These are phyloP conservation scores for Ilyonectria mors-panacis DNA, from an alignment of 2,329 filamentous ascomycete genomes.

Conservation along the genomic window DNA sequence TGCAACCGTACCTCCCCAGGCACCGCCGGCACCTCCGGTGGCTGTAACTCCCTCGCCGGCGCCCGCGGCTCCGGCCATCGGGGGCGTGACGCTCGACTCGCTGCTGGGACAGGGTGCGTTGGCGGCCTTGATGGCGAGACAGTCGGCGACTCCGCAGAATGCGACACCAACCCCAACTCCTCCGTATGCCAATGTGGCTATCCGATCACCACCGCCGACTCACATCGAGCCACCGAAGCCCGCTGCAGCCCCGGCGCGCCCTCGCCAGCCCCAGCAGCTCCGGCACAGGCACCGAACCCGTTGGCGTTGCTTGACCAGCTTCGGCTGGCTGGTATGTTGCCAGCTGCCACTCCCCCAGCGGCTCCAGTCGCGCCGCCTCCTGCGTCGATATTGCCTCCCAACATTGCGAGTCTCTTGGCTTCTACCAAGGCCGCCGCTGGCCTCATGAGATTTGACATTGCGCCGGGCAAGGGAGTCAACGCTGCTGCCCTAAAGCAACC, in stretches of 20 bases:
- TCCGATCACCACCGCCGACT: slow-evolving; percentile 66
- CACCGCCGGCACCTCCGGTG: slow-evolving; percentile 53
- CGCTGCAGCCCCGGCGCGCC: slow-evolving; percentile 51
- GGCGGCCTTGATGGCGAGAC: slow-evolving; percentile 70
- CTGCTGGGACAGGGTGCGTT: slow-evolving; percentile 73
- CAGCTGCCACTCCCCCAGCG: slow-evolving; percentile 54
- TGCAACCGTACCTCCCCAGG: slow-evolving; percentile 50
- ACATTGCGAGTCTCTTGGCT: slow-evolving; percentile 55
- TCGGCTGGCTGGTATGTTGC: slow-evolving; percentile 77
- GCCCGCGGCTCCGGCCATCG: slow-evolving; percentile 51
- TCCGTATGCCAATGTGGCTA: slow-evolving; percentile 55
- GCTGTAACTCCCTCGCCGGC: slow-evolving; percentile 52
- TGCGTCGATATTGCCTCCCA: slow-evolving; percentile 52
- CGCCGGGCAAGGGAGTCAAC: slow-evolving; percentile 72
- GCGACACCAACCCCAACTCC: slow-evolving; percentile 61
- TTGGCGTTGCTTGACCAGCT: slow-evolving; percentile 77
- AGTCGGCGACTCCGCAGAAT: slow-evolving; percentile 65
- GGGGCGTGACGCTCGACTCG: slow-evolving; percentile 68
- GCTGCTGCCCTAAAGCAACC: slow-evolving; percentile 78
- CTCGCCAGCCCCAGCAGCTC: slow-evolving; percentile 50
- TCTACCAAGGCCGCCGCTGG: slow-evolving; percentile 49
- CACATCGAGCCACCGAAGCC: slow-evolving; percentile 55
- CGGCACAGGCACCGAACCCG: slow-evolving; percentile 61
- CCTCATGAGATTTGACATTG: slow-evolving; percentile 49
- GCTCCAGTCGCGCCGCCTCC: slow-evolving; percentile 51